A percentile compares a stretch with the other conserved stretches of the same genome.
phyloP scores from a whole-genome alignment of 495 filamentous ascomycete species.

The Mytilinidion resinicola region DNA sequence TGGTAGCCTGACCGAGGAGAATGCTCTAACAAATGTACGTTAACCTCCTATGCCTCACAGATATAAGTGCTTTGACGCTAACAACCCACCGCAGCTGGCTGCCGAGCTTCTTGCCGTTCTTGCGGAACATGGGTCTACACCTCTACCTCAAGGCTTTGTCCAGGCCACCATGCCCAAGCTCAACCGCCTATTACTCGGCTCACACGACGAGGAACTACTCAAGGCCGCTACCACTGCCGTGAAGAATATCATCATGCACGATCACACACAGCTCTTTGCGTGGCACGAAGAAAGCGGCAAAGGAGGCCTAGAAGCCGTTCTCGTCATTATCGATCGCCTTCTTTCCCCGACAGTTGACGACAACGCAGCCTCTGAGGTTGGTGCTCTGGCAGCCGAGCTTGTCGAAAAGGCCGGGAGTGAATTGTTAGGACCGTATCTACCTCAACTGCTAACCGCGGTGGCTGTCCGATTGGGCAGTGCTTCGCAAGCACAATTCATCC shows the following conservation, averaged over 20 bases:
- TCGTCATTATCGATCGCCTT: conserved; percentile 90
- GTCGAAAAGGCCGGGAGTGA: conserved; percentile 91
- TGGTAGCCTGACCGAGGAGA: conserved; percentile 74
- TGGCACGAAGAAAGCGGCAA: conserved; percentile 73
- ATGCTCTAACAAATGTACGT: conserved; percentile 65
- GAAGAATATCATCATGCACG: conserved; percentile 80
- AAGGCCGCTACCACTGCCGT: conserved; percentile 80
- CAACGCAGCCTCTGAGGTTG: conserved; percentile 89
- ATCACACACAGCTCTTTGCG: conserved; percentile 75
- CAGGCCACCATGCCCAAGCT: conserved; percentile 80
- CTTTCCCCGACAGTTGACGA: conserved; percentile 77
- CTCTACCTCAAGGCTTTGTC: conserved; percentile 81
- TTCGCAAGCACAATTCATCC: conserved; percentile 75
- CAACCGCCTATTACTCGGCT: conserved; percentile 69
- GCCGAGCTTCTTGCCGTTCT: conserved; percentile 77
- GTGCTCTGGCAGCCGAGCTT: conserved; percentile 85
- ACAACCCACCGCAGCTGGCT: conserved; percentile 53
- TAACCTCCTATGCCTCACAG: not conserved
- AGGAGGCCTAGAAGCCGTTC: conserved; percentile 77
- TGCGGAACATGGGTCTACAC: conserved; percentile 70
- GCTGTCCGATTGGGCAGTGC: conserved; percentile 79
- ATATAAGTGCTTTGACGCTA: not conserved
- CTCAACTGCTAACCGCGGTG: conserved; percentile 84
- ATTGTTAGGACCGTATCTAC: conserved; percentile 79
- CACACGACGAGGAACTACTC: conserved; percentile 76